These are phyloP conservation scores for Didymella sp. DNA, from an alignment of 2,329 filamentous ascomycete genomes.

Conservation along the genomic window DNA sequence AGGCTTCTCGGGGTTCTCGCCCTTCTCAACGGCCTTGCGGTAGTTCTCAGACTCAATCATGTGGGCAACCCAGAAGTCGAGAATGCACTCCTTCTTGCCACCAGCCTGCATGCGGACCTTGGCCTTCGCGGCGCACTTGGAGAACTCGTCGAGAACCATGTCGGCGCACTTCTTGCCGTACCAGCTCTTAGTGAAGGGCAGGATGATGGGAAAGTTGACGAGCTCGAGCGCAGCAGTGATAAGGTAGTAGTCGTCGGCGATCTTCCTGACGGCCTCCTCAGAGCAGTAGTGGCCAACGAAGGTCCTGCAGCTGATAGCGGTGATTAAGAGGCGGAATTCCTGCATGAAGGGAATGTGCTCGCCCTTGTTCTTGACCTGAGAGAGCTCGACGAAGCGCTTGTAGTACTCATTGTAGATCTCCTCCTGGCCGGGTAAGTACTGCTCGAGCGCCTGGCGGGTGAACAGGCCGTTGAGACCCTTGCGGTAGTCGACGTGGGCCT, in stretches of 20 bases:
- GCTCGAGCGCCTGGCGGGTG: constrained; percentile 85
- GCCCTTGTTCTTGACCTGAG: constrained; percentile 69
- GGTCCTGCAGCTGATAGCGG: constrained; percentile 92
- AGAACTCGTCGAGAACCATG: constrained; percentile 87
- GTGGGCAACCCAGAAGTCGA: constrained; percentile 84
- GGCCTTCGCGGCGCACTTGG: constrained; percentile 90
- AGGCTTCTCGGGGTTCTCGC: constrained; percentile 75
- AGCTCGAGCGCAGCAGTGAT: constrained; percentile 95
- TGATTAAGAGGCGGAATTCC: constrained; percentile 92
- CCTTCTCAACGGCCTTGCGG: constrained; percentile 77
- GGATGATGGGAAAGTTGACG: constrained; percentile 86
- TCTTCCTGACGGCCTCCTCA: constrained; percentile 88
- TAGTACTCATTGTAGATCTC: constrained; percentile 91
- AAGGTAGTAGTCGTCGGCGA: constrained; percentile 94
- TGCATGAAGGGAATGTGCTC: constrained; percentile 88
- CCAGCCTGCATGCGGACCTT: constrained; percentile 91
- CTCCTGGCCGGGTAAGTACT: constrained; percentile 90
- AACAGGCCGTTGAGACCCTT: constrained; percentile 96
- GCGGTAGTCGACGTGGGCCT: constrained; percentile 93
- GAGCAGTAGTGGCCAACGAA: constrained; percentile 96
- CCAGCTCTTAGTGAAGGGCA: constrained; percentile 95
- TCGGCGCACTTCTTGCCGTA: constrained; percentile 96
- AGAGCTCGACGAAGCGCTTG: constrained; percentile 76
- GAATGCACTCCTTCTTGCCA: constrained; percentile 86
- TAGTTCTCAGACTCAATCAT: constrained; percentile 88